Base-by-base conservation (phyloP, 495 filamentous ascomycete genomes). In the Aspergillus sparsus region DNA sequence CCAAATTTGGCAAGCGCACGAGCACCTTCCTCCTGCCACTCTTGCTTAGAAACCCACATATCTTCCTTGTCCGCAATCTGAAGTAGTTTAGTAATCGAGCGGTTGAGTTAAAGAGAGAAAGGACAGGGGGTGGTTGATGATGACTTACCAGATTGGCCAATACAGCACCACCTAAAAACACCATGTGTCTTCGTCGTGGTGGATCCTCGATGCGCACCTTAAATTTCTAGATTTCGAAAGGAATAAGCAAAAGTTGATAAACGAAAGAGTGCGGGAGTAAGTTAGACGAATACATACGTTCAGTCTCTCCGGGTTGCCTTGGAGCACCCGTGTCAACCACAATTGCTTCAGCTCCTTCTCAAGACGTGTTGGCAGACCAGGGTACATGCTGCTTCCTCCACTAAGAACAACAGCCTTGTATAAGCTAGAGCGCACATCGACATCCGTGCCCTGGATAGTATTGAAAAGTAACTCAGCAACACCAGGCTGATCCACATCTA, bases 281-380 rank as follows among this genome's bases (percentile, higher is more conserved):
- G 21, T 27, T 27, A 27, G 21, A 27, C 41, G 46, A 57, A 62
- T 61, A 77, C 85, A 64, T 74, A 89, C 87, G 76, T 85, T 92
- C 63, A 99, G 74, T 63, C 94, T 83, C 74, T 97, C 93, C 12
- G 94, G 93, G 72, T 99, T 89, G 27, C 92, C 92, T 21, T 85
- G 81, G 63, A 98, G 78, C 41, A 97, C 92, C 60, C 88, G 87
- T 11, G 94, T 97, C 57, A 99, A 83, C 95, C 95, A 98, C 68
- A 99, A 74, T 79, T 99, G 94, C 81, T 98, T 98, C 62, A 99
- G 76, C 77, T 99, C 94, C 80, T 98, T 98, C 82, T 99, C 94
- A 71, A 99, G 77, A 53, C 94, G 84, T 45, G 90, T 93, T 12
- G 94, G 95, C 54, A 99, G 80, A 60, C 94, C 94, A 0, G 94